Evolutionary conservation across 441 rosid species (phyloP), one percentile per base, ranked within the genome.

Genomic region (Sinapis alba): DNA sequence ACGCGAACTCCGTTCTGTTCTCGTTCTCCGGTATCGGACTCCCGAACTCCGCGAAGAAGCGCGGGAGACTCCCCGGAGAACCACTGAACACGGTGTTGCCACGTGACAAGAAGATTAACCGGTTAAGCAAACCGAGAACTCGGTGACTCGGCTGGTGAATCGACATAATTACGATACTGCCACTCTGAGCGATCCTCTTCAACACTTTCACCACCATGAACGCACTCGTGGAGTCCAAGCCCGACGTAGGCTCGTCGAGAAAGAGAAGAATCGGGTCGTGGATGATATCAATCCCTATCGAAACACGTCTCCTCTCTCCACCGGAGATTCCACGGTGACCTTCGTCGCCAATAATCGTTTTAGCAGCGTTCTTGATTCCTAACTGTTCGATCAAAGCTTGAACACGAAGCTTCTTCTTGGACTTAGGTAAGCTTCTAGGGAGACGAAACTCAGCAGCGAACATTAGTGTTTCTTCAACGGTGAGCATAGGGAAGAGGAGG

Each of bases 51-150:
- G 87, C 57, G 62, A 89, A 93, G 65, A 77, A 93, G 0, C 45
- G 62, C 0, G 89, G 93, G 1, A 90, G 73, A 62, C 66, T 83
- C 21, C 23, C 26, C 2, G 98, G 97, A 6, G 93, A 79, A 0
- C 97, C 97, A 16, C 97, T 87, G 71, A 79, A 93, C n/a, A 93
- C 97, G 3, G 96, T 89, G 9, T 86, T 91, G 1, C 97, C 98
- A 0, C 95, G 90, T 0, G 98, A 89, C 20, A 93, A 54, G 45
- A 93, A 88, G 19, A 93, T 71, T 71, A 93, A 66, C 41, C 91
- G 82, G 78, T 90, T 95, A 11, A 90, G 80, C 54, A 90, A 76
- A 3, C 97, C 90, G 0, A 90, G 86, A 72, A 93, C 89, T 4
- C 97, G 78, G 26, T 84, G 86, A 59, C 98, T 90, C 19, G 98